Percentiles rank a stretch among this genome's conserved stretches.
phyloP scores from a whole-genome alignment of 2,329 filamentous ascomycete species.

The Elsinoe perseae region DNA sequence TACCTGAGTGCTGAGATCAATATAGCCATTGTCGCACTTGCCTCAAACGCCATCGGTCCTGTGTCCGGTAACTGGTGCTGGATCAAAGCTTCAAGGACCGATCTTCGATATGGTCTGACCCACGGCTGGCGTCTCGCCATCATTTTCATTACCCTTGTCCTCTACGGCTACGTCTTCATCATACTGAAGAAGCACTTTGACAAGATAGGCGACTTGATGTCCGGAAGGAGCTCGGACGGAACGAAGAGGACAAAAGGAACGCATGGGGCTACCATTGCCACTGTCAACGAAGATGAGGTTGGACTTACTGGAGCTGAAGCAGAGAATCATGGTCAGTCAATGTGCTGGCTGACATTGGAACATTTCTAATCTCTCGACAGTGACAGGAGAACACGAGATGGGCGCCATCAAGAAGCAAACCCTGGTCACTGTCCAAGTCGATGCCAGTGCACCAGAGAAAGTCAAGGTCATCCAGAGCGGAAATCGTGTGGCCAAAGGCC shows the following conservation, averaged over 20 bases:
- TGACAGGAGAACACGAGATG: not conserved
- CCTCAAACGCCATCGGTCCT: slow-evolving; percentile 29
- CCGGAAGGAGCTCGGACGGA: not conserved
- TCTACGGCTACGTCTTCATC: slow-evolving; percentile 39
- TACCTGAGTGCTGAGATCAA: slow-evolving; percentile 4
- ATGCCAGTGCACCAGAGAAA: slow-evolving; percentile 15
- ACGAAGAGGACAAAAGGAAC: not conserved
- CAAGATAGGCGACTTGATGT: slow-evolving; percentile 7
- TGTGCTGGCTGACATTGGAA: not conserved
- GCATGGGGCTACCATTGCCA: not conserved
- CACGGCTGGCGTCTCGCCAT: slow-evolving; percentile 42
- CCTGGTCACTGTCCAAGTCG: not conserved
- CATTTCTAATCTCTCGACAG: not conserved
- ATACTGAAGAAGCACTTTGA: slow-evolving; percentile 26
- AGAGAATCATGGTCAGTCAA: not conserved
- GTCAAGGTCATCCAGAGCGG: not conserved
- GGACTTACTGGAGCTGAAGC: not conserved
- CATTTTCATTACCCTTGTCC: slow-evolving; percentile 34
- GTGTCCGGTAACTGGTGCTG: slow-evolving; percentile 45
- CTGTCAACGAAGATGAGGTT: slow-evolving; percentile 5
- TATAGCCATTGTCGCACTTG: slow-evolving; percentile 23
- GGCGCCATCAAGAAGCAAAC: slow-evolving; percentile 1
- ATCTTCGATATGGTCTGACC: slow-evolving; percentile 39
- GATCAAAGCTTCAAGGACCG: slow-evolving; percentile 34
- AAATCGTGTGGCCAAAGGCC: not conserved